These are phyloP conservation scores for Scenedesmus sp. DNA, from an alignment of 163 green algal species.

Conservation along the genomic window DNA sequence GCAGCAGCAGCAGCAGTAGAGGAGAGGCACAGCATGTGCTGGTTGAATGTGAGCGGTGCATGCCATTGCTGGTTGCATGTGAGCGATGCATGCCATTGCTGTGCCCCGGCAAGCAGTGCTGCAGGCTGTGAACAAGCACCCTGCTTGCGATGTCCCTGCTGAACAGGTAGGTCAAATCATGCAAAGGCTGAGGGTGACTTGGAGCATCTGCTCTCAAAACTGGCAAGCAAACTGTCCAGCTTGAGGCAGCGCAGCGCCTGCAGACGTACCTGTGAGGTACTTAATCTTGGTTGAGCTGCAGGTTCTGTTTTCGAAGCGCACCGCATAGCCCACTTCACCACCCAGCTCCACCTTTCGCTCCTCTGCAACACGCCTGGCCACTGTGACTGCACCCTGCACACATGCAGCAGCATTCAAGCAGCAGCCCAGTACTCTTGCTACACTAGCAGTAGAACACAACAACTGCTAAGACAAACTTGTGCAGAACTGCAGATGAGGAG, in stretches of 20 bases:
- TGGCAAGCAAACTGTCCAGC: not conserved
- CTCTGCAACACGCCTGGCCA: slow-evolving; percentile 85
- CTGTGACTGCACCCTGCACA: slow-evolving; percentile 83
- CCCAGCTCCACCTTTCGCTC: slow-evolving; percentile 81
- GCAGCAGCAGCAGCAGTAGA: not conserved
- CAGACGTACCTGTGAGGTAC: slow-evolving; percentile 86
- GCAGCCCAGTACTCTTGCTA: not conserved
- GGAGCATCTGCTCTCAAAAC: not conserved
- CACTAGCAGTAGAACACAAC: not conserved
- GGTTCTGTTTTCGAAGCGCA: slow-evolving; percentile 91
- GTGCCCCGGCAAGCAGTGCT: too few relatives aligned
- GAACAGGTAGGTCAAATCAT: too few relatives aligned
- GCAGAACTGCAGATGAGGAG: not conserved
- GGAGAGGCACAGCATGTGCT: not conserved
- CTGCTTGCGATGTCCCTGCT: too few relatives aligned
- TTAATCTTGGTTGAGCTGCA: slow-evolving; percentile 82
- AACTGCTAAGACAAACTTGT: not conserved
- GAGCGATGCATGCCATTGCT: too few relatives aligned
- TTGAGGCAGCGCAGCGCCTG: not conserved
- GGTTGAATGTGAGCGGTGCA: too few relatives aligned
- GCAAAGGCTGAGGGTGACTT: too few relatives aligned
- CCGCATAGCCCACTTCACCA: slow-evolving; percentile 86
- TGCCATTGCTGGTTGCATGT: too few relatives aligned
- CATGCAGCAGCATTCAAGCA: not conserved
- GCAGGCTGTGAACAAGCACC: too few relatives aligned